phyloP scores from a whole-genome alignment of 805 yeast genomes.

The Cyberlindnera mrakii region DNA sequence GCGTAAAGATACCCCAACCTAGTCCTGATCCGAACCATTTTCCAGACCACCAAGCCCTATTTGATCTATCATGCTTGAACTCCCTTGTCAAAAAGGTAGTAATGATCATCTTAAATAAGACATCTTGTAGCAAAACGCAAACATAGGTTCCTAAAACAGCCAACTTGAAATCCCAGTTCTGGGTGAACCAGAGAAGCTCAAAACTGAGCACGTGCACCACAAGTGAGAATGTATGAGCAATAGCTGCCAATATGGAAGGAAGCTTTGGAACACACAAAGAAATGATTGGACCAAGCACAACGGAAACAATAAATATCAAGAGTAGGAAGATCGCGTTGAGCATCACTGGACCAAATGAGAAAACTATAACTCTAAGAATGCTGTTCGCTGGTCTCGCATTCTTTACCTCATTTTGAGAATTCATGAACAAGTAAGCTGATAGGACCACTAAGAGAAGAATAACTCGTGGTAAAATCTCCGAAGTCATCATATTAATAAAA shows the following conservation, averaged over 20 bases:
- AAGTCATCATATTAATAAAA: slow-evolving; percentile 33
- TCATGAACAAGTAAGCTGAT: slow-evolving; percentile 46
- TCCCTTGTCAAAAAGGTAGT: slow-evolving; percentile 48
- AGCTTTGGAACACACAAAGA: slow-evolving; percentile 32
- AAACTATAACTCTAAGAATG: slow-evolving; percentile 36
- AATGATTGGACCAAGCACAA: slow-evolving; percentile 41
- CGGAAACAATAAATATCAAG: slow-evolving; percentile 35
- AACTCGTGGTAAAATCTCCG: slow-evolving; percentile 36
- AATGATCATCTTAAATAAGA: slow-evolving; percentile 41
- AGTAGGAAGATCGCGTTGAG: slow-evolving; percentile 37
- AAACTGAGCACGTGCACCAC: slow-evolving; percentile 42
- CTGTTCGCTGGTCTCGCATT: slow-evolving; percentile 32
- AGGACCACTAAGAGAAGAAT: slow-evolving; percentile 29
- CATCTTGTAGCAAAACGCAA: slow-evolving; percentile 40
- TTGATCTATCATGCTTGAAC: slow-evolving; percentile 44
- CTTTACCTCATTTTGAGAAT: slow-evolving; percentile 43
- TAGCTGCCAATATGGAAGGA: slow-evolving; percentile 44
- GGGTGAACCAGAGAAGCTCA: slow-evolving; percentile 49
- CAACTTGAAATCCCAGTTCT: slow-evolving; percentile 47
- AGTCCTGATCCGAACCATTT: slow-evolving; percentile 53
- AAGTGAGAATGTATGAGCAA: slow-evolving; percentile 43
- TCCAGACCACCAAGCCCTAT: slow-evolving; percentile 69
- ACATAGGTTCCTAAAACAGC: slow-evolving; percentile 52
- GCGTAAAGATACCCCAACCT: slow-evolving; percentile 48
- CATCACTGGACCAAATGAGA: slow-evolving; percentile 42